Percentiles rank a stretch among this genome's conserved stretches.
phyloP scores from a whole-genome alignment of 768 basidiomycete genomes.

The Strobilomyces confusus region DNA sequence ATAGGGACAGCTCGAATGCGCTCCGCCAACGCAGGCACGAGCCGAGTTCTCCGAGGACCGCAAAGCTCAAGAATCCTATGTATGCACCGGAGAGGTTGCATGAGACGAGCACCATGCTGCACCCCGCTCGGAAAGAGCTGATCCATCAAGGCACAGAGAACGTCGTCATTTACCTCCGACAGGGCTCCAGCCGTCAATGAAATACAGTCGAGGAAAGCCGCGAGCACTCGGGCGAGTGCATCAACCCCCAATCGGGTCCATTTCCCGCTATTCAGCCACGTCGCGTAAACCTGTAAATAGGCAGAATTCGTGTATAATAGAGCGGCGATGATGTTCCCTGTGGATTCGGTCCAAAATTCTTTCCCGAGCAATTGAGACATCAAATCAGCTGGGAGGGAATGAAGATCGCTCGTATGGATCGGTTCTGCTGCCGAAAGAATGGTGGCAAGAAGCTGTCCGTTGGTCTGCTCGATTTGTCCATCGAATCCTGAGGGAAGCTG shows the following conservation, averaged over 20 bases:
- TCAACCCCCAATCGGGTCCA: constrained; percentile 18
- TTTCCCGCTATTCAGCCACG: constrained; percentile 37
- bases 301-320: constrained; percentile 41
- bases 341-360: constrained; percentile 41
- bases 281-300: constrained; percentile 22
- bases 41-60: constrained; percentile 17
- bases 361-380: constrained; percentile 39
- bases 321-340: constrained; percentile 39
- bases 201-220: constrained; percentile 45
- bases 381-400: constrained; percentile 17
- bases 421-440: not conserved
- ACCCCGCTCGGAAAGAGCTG: constrained; percentile 14
- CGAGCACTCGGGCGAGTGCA: constrained; percentile 38
- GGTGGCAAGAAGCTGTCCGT: constrained; percentile 5
- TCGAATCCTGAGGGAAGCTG: constrained; percentile 29
- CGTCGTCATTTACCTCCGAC: constrained; percentile 17
- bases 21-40: constrained; percentile 23
- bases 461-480: constrained; percentile 14
- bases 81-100: constrained; percentile 24
- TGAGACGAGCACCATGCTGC: not conserved
- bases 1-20: constrained; percentile 26
- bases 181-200: constrained; percentile 18
- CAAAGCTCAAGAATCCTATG: constrained; percentile 26
- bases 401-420: not conserved
- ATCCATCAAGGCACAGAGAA: constrained; percentile 32